Evolutionary conservation across 2,329 filamentous ascomycete species (phyloP), one percentile per base, ranked within the genome.

Genomic region (Tolypocladium nubicola): DNA sequence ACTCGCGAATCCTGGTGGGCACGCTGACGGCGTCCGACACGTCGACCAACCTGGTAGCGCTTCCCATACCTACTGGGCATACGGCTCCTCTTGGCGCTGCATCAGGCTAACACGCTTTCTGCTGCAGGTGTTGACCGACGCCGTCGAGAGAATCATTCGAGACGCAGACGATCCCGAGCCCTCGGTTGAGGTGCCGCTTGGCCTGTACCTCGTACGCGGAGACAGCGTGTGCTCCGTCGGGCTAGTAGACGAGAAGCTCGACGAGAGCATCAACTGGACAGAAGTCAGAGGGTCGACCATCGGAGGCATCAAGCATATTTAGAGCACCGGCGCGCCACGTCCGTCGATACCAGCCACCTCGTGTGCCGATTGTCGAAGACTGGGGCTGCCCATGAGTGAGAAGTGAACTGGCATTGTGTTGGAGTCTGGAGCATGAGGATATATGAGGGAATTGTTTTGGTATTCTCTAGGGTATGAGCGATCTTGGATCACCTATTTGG

Each of bases 191-290:
- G 86, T 94, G 21, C 85, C 88, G 5, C 84, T 97, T 61, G 94
- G 94, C 1, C 75, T 97, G 7, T 97, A 97, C 71, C 81, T 99
- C 58, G 89, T 99, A 58, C 83, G 94, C 59, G 94, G 94, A 55
- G 94, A 99, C 71, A 97, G 95, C 68, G 93, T 99, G 53, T 92
- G 91, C 61, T 80, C 95, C 19, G 89, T 94, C 58, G 94, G 94
- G 2, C 77, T 95, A 58, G 86, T 99, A 38, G 91, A 99, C 71
- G 92, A 96, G 73, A 82, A 88, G 64, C 77, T 97, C 59, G 94
- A 99, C 74, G 82, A 80, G 43, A 91, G 87, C 65, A 97, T 99
- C 68, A 87, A 97, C 75, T 99, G 94, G 94, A 80, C 81, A 23
- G 86, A 95, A 71, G 94, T 99, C 43, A 87, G 88, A 69, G 93